Conservation (phyloP, 2,329 filamentous ascomycete species). For the Blastomyces parvus region DNA sequence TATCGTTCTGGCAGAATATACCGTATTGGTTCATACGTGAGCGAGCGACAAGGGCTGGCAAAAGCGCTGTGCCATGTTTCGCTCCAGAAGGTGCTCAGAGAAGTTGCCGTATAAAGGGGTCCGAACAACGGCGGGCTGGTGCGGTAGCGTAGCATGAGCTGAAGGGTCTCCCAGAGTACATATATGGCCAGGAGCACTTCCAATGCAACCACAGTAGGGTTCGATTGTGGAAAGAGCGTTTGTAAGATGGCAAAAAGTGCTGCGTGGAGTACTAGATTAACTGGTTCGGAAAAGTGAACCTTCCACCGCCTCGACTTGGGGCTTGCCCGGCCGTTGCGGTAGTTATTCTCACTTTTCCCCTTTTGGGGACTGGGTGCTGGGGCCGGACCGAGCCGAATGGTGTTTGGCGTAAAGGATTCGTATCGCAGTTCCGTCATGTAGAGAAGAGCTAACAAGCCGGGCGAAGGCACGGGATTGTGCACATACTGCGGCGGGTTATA, state of each 20-base stretch:
- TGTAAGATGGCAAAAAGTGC: constrained; percentile 28
- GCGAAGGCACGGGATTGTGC: constrained; percentile 20
- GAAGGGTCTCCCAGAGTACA: constrained; percentile 33
- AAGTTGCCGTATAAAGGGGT: constrained; percentile 31
- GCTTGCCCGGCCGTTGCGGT: constrained; percentile 2
- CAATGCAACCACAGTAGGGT: constrained; percentile 29
- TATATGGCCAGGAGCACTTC: constrained; percentile 34
- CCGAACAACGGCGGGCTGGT: constrained; percentile 33
- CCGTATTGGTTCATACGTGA: constrained; percentile 33
- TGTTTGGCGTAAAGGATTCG: constrained; percentile 37
- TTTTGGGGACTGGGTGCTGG: constrained; percentile 6
- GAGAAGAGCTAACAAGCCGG: constrained; percentile 26
- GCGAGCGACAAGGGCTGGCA: constrained; percentile 31
- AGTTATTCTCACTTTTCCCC: not conserved
- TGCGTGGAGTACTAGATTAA: constrained; percentile 29
- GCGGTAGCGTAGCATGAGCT: constrained; percentile 31
- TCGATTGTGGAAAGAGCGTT: constrained; percentile 26
- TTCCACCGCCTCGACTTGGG: constrained; percentile 15
- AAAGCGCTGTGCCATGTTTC: constrained; percentile 39
- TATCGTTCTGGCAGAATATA: constrained; percentile 22
- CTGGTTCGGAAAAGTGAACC: constrained; percentile 27
- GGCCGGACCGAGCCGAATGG: constrained; percentile 24
- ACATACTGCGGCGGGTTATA: constrained; percentile 28
- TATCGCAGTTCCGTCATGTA: constrained; percentile 35
- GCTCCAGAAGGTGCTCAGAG: constrained; percentile 32